A percentile compares a stretch with the other conserved stretches of the same genome.
Evolutionary conservation across 2,329 filamentous ascomycete species (phyloP).

Genomic region (Daldinia sp.): DNA sequence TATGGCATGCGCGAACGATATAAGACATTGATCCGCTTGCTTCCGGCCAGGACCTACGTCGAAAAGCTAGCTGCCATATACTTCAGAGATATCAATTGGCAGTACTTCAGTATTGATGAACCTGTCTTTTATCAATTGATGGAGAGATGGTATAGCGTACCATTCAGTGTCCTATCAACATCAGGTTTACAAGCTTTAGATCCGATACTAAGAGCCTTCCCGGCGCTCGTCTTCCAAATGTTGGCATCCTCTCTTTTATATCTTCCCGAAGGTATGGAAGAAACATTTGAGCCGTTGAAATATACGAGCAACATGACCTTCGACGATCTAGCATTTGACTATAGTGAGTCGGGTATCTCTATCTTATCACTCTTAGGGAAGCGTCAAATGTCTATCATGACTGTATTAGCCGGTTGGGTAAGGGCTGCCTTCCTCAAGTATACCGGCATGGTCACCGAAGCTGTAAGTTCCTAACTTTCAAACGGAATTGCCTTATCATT

Average conservation of each 20-base stretch:
- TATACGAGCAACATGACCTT: conserved; percentile 70
- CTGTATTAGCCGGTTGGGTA: conserved; percentile 69
- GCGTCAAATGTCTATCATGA: conserved; percentile 65
- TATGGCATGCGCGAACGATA: conserved; percentile 67
- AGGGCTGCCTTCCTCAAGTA: conserved; percentile 70
- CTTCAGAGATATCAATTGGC: conserved; percentile 70
- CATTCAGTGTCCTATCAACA: conserved; percentile 63
- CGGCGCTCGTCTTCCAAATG: conserved; percentile 70
- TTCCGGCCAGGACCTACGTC: conserved; percentile 66
- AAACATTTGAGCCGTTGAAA: conserved; percentile 67
- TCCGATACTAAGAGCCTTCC: conserved; percentile 67
- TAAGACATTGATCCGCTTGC: conserved; percentile 67
- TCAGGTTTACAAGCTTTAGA: conserved; percentile 64
- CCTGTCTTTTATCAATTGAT: conserved; percentile 65
- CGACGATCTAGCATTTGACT: conserved; percentile 70
- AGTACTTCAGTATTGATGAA: conserved; percentile 68
- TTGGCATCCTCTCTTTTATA: conserved; percentile 67
- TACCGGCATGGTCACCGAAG: conserved; percentile 68
- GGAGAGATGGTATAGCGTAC: conserved; percentile 65
- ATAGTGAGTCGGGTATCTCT: conserved; percentile 68
- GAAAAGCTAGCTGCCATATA: conserved; percentile 67
- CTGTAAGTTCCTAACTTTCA: conserved; percentile 54
- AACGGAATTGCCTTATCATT: not conserved
- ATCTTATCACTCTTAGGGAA: conserved; percentile 69
- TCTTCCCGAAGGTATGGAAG: conserved; percentile 61